Percentiles rank a stretch among this genome's conserved stretches.
Evolutionary conservation across 2,329 filamentous ascomycete genomes (phyloP).

Genomic region (Aspergillus sp.): DNA sequence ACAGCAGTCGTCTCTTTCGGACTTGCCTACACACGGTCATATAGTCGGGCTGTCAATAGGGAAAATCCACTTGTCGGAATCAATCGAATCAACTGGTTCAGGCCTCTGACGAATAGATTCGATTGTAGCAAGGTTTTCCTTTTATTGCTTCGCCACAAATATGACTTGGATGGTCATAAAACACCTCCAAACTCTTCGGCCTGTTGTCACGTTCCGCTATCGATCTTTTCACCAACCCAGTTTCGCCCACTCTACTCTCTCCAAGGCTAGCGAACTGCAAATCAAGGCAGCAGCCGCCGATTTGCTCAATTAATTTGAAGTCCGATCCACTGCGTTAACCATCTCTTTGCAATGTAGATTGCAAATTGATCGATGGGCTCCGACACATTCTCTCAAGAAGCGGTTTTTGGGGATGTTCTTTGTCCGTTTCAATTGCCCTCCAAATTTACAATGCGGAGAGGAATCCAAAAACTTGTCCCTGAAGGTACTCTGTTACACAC

Average conservation of each 20-base stretch:
- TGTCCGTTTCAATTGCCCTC: constrained; percentile 77
- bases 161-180: constrained; percentile 33
- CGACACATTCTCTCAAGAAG: constrained; percentile 48
- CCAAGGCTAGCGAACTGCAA: constrained; percentile 45
- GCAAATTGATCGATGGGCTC: constrained; percentile 58
- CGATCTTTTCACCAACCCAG: constrained; percentile 13
- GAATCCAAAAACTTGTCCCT: constrained; percentile 92
- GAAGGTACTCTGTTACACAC: constrained; percentile 81
- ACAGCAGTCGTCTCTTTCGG: constrained; percentile 27
- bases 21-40: constrained; percentile 49
- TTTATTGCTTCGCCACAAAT: constrained; percentile 46
- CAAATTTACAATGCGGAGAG: constrained; percentile 58
- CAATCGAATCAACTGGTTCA: constrained; percentile 28
- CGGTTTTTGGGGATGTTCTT: constrained; percentile 97
- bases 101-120: constrained; percentile 24
- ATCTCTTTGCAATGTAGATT: constrained; percentile 57
- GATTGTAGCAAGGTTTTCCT: constrained; percentile 56
- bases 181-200: constrained; percentile 30
- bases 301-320: constrained; percentile 44
- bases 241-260: neutral
- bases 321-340: constrained; percentile 68
- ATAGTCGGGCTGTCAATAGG: constrained; percentile 19
- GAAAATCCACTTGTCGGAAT: constrained; percentile 60
- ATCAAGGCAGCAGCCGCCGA: constrained; percentile 55
- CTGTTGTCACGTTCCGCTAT: constrained; percentile 41